These are phyloP conservation scores for rapeseed (Brassica napus) DNA, from an alignment of 345 rosid species.

Conservation along the genomic window DNA sequence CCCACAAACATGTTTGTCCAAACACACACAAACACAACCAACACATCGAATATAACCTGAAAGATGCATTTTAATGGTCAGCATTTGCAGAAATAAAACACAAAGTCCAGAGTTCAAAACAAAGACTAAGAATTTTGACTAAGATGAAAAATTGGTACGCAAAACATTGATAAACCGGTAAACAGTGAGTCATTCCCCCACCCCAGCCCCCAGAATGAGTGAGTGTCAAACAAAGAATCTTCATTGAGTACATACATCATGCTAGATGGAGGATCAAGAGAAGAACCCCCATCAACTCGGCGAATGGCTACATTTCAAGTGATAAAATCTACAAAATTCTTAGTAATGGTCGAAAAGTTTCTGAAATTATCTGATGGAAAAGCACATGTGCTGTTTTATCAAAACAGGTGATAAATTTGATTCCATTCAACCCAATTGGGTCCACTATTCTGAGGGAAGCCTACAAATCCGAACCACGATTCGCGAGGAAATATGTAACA, in stretches of 20 bases:
- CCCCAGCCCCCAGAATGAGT: no score
- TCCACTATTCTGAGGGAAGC: conserved; percentile 63
- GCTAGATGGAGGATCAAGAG: conserved; percentile 92
- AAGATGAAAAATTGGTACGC: no score
- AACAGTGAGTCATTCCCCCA: no score
- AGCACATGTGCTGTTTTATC: conserved; percentile 4
- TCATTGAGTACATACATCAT: conserved; percentile 80
- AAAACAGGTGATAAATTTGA: conserved; percentile 86
- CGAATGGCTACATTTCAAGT: conserved; percentile 73
- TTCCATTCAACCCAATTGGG: conserved; percentile 91
- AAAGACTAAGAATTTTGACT: no score
- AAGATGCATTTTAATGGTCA: background rate
- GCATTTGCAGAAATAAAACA: background rate
- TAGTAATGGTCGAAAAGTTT: background rate
- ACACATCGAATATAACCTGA: background rate
- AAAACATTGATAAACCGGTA: no score
- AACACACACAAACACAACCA: background rate
- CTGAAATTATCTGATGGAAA: background rate
- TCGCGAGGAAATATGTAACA: conserved; percentile 46
- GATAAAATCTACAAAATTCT: conserved; percentile 47
- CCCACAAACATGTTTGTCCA: background rate
- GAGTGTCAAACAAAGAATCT: conserved; percentile 51
- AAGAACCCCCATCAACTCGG: conserved; percentile 78
- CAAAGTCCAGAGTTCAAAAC: no score
- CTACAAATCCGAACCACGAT: conserved; percentile 78